Base-by-base conservation (phyloP, 1,284 basidiomycete genomes). In the Ganoderma sinense region DNA sequence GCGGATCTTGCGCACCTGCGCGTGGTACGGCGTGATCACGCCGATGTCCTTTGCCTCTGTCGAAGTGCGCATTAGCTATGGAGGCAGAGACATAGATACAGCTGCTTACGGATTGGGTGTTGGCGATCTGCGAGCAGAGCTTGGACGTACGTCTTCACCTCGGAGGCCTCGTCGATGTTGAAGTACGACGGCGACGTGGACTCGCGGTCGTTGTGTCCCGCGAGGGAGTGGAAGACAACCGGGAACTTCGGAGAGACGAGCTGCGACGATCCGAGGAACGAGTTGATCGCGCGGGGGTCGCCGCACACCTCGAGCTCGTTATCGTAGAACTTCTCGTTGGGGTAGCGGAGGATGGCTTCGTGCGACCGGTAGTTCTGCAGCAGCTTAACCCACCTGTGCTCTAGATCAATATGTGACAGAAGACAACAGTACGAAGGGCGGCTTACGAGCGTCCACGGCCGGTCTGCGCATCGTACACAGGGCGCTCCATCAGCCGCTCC, bases 311-410 rank as follows among this genome's bases (percentile, higher is more conserved):
- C 77, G 8, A 91, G 82, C 59, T 87, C 87, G 56, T 81, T 81
- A 7, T 78, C 78, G 75, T 91, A 91, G 77, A 91, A 89, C 36
- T 77, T 76, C 65, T 86, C 82, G 71, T 90, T 91, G 0, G 90
- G 87, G 78, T 87, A 91, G 39, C 82, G 80, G 16, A 91, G 80
- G 65, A 91, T 91, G 0, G 83, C 81, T 0, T 76, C 72, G 74
- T 91, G 89, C 1, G 88, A 90, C 2, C 89, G 83, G 81, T 84
- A 89, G 78, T 90, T 90, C 73, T 87, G 84, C 40, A 82, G 79
- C 11, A 91, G 80, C 75, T 86, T 85, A 39, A 87, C 81, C 62
- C 86, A 80, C 18, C 87, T 88, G 23, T 8, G 8, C 4, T 20
- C 36, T 23, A 4, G 33, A 62, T 69, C 14, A 68, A 20, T 18